Evolutionary conservation across 371 early-diverging fungal species (phyloP).

Genomic region (Choanephora cucurbitarum): DNA sequence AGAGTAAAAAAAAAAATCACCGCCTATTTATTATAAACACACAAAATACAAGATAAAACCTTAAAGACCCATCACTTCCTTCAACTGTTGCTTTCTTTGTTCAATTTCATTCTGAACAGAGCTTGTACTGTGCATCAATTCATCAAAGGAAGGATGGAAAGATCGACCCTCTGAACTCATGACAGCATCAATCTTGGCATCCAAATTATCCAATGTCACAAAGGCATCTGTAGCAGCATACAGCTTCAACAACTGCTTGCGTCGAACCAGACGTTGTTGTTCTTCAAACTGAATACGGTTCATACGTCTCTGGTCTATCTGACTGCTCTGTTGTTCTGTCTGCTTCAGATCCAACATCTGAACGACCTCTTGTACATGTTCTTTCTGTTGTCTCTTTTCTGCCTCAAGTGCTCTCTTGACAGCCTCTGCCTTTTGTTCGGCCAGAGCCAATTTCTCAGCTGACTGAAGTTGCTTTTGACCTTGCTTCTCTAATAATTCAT

Average conservation of each 20-base stretch:
- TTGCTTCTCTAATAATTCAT: constrained; percentile 44
- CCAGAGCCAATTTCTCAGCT: constrained; percentile 25
- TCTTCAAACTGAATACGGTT: constrained; percentile 32
- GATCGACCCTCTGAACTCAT: constrained; percentile 25
- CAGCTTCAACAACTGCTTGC: constrained; percentile 36
- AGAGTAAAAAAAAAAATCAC: no score
- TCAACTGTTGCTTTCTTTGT: constrained; percentile 39
- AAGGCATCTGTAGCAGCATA: constrained; percentile 37
- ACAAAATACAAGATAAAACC: no score
- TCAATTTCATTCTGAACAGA: constrained; percentile 36
- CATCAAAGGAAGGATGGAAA: constrained; percentile 29
- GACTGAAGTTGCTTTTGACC: constrained; percentile 32
- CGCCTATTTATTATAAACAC: no score
- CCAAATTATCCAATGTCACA: constrained; percentile 51
- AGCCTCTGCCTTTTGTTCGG: constrained; percentile 1
- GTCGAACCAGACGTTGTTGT: constrained; percentile 22
- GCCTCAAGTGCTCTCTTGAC: not conserved
- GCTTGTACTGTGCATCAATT: constrained; percentile 31
- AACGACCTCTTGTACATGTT: constrained; percentile 38
- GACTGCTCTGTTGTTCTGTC: constrained; percentile 1
- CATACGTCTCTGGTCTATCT: constrained; percentile 24
- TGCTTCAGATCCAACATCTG: constrained; percentile 26
- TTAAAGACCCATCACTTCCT: constrained; percentile 49
- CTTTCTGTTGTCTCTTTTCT: constrained; percentile 14
- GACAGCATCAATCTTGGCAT: constrained; percentile 37